phyloP scores from a whole-genome alignment of 106 monocot species.

The Alisma plantagoaquatica region DNA sequence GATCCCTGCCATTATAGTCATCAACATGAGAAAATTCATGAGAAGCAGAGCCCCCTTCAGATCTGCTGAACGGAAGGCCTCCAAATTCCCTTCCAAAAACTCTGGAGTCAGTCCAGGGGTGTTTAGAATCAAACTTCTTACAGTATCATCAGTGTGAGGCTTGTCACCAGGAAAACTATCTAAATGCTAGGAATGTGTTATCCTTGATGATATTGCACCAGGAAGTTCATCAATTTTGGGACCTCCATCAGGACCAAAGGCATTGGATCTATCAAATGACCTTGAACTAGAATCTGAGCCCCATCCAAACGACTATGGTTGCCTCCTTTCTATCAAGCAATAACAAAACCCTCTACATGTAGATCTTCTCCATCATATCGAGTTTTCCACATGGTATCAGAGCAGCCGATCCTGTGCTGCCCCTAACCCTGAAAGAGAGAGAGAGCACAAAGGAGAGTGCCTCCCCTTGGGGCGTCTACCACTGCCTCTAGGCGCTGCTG shows the following conservation, averaged over 20 bases:
- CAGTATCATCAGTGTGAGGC: background rate
- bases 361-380: too few species aligned
- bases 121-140: conserved; percentile 28
- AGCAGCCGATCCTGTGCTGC: too few species aligned
- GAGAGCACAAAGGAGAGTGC: too few species aligned
- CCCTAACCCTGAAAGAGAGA: too few species aligned
- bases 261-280: conserved; percentile 18
- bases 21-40: background rate
- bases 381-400: too few species aligned
- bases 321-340: too few species aligned
- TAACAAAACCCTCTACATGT: too few species aligned
- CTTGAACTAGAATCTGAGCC: conserved; percentile 18
- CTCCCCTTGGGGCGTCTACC: too few species aligned
- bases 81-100: conserved; percentile 25
- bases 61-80: conserved; percentile 9
- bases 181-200: conserved; percentile 14
- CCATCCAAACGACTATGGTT: too few species aligned
- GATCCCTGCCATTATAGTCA: conserved; percentile 15
- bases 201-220: conserved; percentile 8
- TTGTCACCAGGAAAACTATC: conserved; percentile 17
- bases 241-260: conserved; percentile 3
- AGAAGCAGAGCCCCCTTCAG: background rate
- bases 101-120: conserved; percentile 29
- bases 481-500: too few species aligned
- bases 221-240: conserved; percentile 8